Base-by-base conservation (phyloP, 805 yeast genomes). In the Spathaspora girioi region DNA sequence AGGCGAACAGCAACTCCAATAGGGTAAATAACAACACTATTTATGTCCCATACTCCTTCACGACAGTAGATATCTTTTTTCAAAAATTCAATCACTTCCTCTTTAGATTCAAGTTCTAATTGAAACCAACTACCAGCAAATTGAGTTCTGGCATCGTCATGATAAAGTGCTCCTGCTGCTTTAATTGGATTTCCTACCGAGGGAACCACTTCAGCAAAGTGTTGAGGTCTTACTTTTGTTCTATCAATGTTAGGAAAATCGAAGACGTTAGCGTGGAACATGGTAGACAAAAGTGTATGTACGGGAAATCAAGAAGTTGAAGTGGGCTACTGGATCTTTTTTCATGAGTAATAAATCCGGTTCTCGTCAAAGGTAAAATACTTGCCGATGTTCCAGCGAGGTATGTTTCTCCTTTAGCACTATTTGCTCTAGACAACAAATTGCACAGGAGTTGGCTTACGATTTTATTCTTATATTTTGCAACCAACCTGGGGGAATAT, bases 1-100 rank as follows among this genome's bases (percentile, higher is more conserved):
- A 63, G 42, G 46, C 77, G 62, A 32, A 54, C 49, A 3, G 75
- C 76, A 43, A 70, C 52, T 1, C 71, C 71, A 31, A 65, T 56
- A 45, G 89, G 89, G 61, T 79, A 76, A 40, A 85, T 79, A 56
- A 82, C 61, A 18, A 79, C 84, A 49, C 74, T 77, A 38, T 80
- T 80, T 52, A 86, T 62, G 63, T 88, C 94, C 96, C 96, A 88
- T 51, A 88, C 78, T 1, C 89, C 92, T 31, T 75, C 73, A 57
- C 73, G 75, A 57, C 79, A 78, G 65, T 83, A 88, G 32, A 82
- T 65, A 62, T 88, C 96, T 46, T 70, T 58, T 60, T 82, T 79
- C 64, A 88, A 75, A 50, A 86, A 69, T 42, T 82, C 87, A 40
- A 84, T 54, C 11, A 85, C 83, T 55, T 86, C 86, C 55, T 85